Conservation (phyloP, 164 flowering plant species). For the Chloranthus sessilifolius region DNA sequence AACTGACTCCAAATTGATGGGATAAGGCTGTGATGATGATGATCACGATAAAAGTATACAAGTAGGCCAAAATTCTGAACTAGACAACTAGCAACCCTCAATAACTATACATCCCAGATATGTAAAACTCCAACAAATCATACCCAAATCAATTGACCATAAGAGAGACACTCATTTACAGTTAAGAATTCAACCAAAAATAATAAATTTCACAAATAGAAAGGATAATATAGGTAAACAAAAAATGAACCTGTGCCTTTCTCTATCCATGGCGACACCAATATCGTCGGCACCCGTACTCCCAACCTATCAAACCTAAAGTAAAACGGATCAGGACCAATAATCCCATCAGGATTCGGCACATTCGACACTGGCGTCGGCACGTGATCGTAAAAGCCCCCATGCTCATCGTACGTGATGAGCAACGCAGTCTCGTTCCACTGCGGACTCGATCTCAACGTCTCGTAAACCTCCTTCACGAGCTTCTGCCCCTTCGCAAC, state of each 20-base stretch:
- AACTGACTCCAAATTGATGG: no score
- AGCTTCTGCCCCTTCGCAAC: conserved; percentile 82
- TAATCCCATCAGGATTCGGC: conserved; percentile 89
- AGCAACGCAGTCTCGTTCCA: conserved; percentile 86
- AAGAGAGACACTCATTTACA: no score
- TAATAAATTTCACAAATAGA: background rate
- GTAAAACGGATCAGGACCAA: conserved; percentile 82
- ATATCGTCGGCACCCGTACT: conserved; percentile 81
- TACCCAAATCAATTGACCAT: no score
- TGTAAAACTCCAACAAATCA: no score
- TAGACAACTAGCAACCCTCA: no score
- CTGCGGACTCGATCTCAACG: conserved; percentile 76
- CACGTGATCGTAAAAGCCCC: conserved; percentile 95
- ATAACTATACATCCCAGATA: no score
- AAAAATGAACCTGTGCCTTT: conserved; percentile 61
- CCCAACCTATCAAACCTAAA: conserved; percentile 86
- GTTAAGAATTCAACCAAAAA: no score
- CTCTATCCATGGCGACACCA: conserved; percentile 93
- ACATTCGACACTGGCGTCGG: conserved; percentile 89
- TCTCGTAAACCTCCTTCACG: conserved; percentile 96
- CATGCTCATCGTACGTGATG: conserved; percentile 96
- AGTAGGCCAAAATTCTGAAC: no score
- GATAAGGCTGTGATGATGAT: no score
- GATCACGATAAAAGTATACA: no score
- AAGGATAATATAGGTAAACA: background rate